Conservation (phyloP, 495 filamentous ascomycete species). For the Penicillium desertorum region DNA sequence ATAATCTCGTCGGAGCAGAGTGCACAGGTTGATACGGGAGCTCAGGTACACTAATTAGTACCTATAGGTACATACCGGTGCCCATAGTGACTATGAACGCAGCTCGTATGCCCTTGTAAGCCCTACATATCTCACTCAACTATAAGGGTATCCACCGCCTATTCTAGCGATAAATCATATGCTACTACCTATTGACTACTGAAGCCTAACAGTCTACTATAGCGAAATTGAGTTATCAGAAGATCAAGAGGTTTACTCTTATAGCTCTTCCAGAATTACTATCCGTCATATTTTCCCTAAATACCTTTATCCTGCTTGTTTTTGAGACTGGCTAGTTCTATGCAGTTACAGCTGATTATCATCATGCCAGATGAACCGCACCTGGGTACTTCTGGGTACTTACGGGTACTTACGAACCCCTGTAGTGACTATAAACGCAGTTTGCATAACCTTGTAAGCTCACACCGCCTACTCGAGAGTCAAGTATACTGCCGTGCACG, state of each 20-base stretch:
- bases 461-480: background rate
- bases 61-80: background rate
- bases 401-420: background rate
- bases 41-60: too few relatives aligned
- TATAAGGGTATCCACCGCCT: background rate
- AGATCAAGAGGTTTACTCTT: background rate
- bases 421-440: too few relatives aligned
- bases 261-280: background rate
- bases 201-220: background rate
- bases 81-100: too few relatives aligned
- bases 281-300: background rate
- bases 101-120: too few relatives aligned
- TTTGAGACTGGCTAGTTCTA: background rate
- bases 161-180: background rate
- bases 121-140: too few relatives aligned
- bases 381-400: too few relatives aligned
- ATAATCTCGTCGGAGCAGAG: constrained; percentile 37
- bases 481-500: background rate
- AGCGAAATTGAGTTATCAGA: background rate
- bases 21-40: too few relatives aligned
- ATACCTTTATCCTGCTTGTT: background rate
- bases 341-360: constrained; percentile 26
- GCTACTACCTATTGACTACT: background rate
- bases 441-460: too few relatives aligned
- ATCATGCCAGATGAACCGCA: too few relatives aligned